Percentiles rank a stretch among this genome's conserved stretches.
phyloP scores from a whole-genome alignment of 1,284 basidiomycete genomes.

The Cronartium quercuum region DNA sequence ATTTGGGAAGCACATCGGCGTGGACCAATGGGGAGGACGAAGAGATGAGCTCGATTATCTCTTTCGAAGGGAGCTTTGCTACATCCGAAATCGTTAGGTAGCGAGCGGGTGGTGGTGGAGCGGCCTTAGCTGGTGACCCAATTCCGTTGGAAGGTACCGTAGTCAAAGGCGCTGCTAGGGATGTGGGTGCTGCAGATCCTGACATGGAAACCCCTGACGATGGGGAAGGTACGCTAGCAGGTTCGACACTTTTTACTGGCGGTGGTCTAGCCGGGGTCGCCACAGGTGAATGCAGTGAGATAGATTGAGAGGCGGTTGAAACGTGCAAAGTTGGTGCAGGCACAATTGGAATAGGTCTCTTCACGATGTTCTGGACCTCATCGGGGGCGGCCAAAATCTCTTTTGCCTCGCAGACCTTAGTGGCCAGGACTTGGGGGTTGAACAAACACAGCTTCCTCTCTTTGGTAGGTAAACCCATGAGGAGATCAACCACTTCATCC shows the following conservation, averaged over 20 bases:
- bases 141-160: neutral
- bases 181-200: neutral
- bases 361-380: conserved; percentile 54
- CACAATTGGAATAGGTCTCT: conserved; percentile 45
- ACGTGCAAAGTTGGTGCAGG: neutral
- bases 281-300: neutral
- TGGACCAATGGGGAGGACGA: neutral
- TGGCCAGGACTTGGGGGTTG: conserved; percentile 69
- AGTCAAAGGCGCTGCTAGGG: neutral
- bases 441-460: conserved; percentile 84
- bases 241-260: neutral
- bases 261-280: neutral
- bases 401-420: conserved; percentile 74
- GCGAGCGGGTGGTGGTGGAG: neutral
- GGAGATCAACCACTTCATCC: conserved; percentile 63
- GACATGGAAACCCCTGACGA: neutral
- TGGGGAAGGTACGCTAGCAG: neutral
- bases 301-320: neutral
- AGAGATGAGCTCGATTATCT: conserved; percentile 9
- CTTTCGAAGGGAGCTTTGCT: neutral
- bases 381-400: conserved; percentile 60
- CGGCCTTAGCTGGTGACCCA: neutral
- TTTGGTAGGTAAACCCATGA: conserved; percentile 76
- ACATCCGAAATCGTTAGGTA: neutral
- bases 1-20: neutral